phyloP scores from a whole-genome alignment of 2,329 filamentous ascomycete genomes.

The Penicillium aurantiogriseum region DNA sequence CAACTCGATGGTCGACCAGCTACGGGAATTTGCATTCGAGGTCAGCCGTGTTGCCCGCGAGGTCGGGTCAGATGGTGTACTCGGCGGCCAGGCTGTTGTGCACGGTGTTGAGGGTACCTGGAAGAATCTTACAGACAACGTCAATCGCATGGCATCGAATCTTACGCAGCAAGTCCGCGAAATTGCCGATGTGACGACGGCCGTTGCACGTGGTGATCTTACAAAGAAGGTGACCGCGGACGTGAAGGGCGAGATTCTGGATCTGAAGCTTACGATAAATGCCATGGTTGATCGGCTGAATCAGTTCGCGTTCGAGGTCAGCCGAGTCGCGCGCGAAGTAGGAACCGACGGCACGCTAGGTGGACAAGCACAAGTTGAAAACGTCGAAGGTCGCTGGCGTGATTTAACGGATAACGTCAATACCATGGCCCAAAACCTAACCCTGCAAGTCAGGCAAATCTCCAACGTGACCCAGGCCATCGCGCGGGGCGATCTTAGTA shows the following conservation, averaged over 20 bases:
- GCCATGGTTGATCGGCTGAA: conserved; percentile 62
- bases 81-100: conserved; percentile 88
- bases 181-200: conserved; percentile 91
- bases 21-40: conserved; percentile 90
- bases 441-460: conserved; percentile 72
- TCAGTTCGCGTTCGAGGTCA: conserved; percentile 61
- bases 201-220: conserved; percentile 85
- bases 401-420: conserved; percentile 63
- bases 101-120: conserved; percentile 94
- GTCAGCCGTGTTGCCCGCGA: conserved; percentile 91
- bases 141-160: conserved; percentile 97
- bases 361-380: conserved; percentile 59
- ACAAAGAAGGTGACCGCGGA: conserved; percentile 92
- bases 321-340: conserved; percentile 61
- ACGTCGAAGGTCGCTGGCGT: conserved; percentile 63
- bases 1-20: conserved; percentile 95
- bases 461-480: conserved; percentile 91
- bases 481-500: conserved; percentile 88
- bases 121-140: conserved; percentile 87
- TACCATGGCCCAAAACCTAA: conserved; percentile 62
- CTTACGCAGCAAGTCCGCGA: conserved; percentile 93
- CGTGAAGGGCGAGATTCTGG: conserved; percentile 84
- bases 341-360: conserved; percentile 60
- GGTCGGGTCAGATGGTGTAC: conserved; percentile 86
- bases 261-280: conserved; percentile 82